phyloP scores from a whole-genome alignment of 129 eudicot species.

The Heracleum sosnowskyi region DNA sequence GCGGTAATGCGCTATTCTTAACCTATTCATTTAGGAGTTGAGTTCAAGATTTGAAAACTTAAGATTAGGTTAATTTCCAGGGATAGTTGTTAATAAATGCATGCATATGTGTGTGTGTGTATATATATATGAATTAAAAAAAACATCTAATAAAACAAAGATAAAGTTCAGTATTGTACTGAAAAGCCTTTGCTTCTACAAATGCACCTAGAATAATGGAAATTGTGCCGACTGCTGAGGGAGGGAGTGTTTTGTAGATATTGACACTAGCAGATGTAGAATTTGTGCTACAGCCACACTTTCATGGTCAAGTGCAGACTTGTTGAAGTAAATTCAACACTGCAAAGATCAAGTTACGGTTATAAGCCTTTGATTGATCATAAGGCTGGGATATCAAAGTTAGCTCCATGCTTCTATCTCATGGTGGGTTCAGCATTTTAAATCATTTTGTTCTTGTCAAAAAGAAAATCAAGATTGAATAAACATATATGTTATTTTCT shows the following conservation, averaged over 20 bases:
- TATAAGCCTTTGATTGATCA: neutral
- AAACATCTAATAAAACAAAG: neutral
- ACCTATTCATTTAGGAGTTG: neutral
- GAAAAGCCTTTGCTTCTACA: neutral
- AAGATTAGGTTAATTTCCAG: neutral
- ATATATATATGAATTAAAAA: no score
- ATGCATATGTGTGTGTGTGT: neutral
- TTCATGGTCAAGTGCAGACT: neutral
- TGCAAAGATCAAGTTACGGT: neutral
- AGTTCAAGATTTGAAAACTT: neutral
- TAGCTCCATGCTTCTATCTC: neutral
- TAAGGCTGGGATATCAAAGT: neutral
- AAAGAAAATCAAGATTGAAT: neutral
- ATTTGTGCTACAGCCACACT: neutral
- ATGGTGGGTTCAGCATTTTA: no score
- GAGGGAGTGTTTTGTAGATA: neutral
- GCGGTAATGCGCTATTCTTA: neutral
- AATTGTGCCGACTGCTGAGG: neutral
- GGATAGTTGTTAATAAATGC: neutral
- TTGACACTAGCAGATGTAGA: neutral
- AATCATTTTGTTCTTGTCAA: no score
- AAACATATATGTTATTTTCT: neutral
- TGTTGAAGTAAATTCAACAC: neutral
- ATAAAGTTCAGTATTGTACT: no score
- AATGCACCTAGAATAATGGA: neutral